Evolutionary conservation across 176 grass and related monocot species (phyloP).

Genomic region (Elaeis guineensis): DNA sequence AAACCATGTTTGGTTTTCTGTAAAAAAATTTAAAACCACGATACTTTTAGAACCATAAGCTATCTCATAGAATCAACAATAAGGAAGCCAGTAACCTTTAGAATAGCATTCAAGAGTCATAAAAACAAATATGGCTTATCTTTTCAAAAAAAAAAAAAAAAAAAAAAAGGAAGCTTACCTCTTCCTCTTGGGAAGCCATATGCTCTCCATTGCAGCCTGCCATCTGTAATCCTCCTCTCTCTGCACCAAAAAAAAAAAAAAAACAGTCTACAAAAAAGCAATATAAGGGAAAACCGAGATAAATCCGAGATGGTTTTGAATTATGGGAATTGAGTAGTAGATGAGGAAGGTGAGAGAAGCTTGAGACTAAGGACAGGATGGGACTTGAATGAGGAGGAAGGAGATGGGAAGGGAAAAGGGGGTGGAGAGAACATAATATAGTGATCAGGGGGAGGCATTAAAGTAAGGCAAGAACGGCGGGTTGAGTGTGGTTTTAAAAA

Average conservation of each 20-base stretch:
- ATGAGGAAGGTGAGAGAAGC: conserved; percentile 15
- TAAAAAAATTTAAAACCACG: too few species aligned
- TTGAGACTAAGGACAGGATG: background rate
- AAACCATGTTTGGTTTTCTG: too few species aligned
- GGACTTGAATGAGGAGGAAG: background rate
- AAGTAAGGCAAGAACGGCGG: background rate
- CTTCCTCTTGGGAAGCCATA: conserved; percentile 38
- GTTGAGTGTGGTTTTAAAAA: conserved; percentile 20
- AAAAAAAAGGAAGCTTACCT: conserved; percentile 26
- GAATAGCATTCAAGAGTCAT: too few species aligned
- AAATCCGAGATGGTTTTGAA: too few species aligned
- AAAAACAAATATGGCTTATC: too few species aligned
- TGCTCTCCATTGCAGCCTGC: conserved; percentile 39
- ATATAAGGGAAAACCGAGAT: too few species aligned
- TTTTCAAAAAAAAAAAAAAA: too few species aligned
- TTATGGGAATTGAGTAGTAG: too few species aligned
- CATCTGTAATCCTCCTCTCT: conserved; percentile 35
- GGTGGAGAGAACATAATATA: background rate
- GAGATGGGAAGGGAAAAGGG: background rate
- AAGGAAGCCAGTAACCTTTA: too few species aligned
- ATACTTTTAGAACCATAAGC: too few species aligned
- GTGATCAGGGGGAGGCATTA: background rate
- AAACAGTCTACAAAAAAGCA: too few species aligned
- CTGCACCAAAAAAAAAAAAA: conserved; percentile 16
- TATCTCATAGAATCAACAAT: too few species aligned